phyloP scores from a whole-genome alignment of 2,329 filamentous ascomycete genomes.

The Lecanosticta acicola region DNA sequence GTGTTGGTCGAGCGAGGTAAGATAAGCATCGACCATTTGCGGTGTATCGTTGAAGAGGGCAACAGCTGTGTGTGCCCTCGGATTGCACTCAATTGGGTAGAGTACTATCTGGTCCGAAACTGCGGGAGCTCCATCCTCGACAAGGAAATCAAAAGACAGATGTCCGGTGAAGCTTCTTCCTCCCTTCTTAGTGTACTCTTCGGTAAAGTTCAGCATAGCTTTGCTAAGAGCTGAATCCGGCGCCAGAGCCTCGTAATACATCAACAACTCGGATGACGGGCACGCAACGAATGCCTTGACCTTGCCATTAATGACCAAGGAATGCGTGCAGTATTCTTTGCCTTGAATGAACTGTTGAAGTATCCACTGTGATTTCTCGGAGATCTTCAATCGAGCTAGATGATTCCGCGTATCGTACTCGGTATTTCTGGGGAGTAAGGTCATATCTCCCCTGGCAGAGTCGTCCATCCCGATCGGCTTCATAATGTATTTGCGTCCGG shows the following conservation, averaged over 20 bases:
- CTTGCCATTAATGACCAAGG: conserved; percentile 59
- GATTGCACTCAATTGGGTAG: conserved; percentile 68
- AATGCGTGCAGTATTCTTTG: conserved; percentile 65
- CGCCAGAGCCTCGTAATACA: conserved; percentile 61
- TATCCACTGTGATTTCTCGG: conserved; percentile 54
- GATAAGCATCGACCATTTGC: conserved; percentile 48
- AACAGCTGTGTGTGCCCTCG: conserved; percentile 62
- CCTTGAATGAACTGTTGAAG: conserved; percentile 63
- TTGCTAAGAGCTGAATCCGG: conserved; percentile 49
- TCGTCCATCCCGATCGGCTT: conserved; percentile 62
- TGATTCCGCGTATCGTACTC: conserved; percentile 50
- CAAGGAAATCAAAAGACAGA: conserved; percentile 65
- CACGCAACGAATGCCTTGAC: conserved; percentile 64
- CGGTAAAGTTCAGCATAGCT: conserved; percentile 62
- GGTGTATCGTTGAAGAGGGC: conserved; percentile 50
- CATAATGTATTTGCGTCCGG: conserved; percentile 54
- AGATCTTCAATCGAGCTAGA: conserved; percentile 52
- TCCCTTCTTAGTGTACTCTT: conserved; percentile 49
- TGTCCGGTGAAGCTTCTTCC: conserved; percentile 59
- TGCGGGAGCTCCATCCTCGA: conserved; percentile 38
- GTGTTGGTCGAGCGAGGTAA: conserved; percentile 45
- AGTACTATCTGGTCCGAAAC: conserved; percentile 36
- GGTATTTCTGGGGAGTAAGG: conserved; percentile 55
- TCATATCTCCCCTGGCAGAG: conserved; percentile 53
- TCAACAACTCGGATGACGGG: conserved; percentile 55